Evolutionary conservation across 177 flowering plant genomes (phyloP).

Genomic region (Telopea speciosissima): DNA sequence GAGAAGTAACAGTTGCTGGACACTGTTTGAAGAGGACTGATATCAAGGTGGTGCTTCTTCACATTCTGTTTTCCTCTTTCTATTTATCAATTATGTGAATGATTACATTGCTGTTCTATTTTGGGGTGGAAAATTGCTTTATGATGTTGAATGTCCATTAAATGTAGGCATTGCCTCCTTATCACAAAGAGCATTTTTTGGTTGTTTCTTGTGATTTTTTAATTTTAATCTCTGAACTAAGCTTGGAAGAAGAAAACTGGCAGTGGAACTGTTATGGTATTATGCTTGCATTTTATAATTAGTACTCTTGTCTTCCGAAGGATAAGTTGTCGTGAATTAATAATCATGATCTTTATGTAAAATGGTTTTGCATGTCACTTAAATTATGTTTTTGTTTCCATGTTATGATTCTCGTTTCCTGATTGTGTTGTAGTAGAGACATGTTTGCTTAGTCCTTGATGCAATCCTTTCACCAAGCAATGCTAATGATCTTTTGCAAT

Average conservation of each 20-base stretch:
- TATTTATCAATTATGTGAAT: neutral
- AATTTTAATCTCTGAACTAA: too few relatives aligned
- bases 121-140: neutral
- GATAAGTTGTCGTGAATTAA: neutral
- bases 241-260: neutral
- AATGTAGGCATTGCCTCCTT: too few relatives aligned
- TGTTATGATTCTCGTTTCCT: neutral
- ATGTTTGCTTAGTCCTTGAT: neutral
- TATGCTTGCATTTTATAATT: neutral
- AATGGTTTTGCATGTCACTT: neutral
- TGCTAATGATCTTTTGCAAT: too few relatives aligned
- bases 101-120: too few relatives aligned
- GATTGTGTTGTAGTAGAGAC: neutral
- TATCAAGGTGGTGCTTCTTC: conserved; percentile 77
- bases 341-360: neutral
- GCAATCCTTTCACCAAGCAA: too few relatives aligned
- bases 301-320: neutral
- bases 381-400: too few relatives aligned
- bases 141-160: neutral
- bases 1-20: conserved; percentile 60
- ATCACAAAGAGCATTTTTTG: too few relatives aligned
- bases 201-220: neutral
- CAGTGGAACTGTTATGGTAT: neutral
- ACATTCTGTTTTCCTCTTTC: neutral
- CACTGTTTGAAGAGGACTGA: conserved; percentile 63